Percentiles rank a stretch among this genome's conserved stretches.
Evolutionary conservation across 2,329 filamentous ascomycete genomes (phyloP).

Genomic region (Tolypocladium album): DNA sequence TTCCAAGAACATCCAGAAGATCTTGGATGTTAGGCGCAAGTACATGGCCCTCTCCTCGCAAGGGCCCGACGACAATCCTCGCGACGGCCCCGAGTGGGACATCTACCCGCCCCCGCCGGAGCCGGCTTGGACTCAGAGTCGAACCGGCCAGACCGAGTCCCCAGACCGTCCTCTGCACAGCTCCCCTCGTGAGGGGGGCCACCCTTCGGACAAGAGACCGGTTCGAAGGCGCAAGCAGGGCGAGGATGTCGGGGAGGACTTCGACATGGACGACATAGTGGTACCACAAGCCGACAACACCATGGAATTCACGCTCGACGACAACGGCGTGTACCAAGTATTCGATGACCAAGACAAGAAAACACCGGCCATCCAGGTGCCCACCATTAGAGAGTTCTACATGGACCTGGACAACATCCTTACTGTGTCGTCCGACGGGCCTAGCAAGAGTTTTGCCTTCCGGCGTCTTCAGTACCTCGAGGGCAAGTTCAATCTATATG

Average conservation of each 20-base stretch:
- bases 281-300: constrained; percentile 62
- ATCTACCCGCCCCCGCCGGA: constrained; percentile 90
- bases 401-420: constrained; percentile 84
- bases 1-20: constrained; percentile 79
- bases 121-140: constrained; percentile 59
- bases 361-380: constrained; percentile 69
- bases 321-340: constrained; percentile 83
- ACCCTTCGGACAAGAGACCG: constrained; percentile 29
- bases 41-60: constrained; percentile 84
- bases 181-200: constrained; percentile 8
- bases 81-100: constrained; percentile 70
- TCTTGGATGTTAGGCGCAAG: constrained; percentile 79
- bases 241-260: constrained; percentile 85
- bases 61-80: constrained; percentile 73
- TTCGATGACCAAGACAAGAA: constrained; percentile 59
- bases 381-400: constrained; percentile 89
- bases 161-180: constrained; percentile 7
- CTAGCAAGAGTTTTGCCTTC: constrained; percentile 95
- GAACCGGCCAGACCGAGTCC: constrained; percentile 4
- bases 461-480: constrained; percentile 89
- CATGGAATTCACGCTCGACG: constrained; percentile 70
- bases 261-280: constrained; percentile 66
- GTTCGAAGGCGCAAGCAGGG: constrained; percentile 70
- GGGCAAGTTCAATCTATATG: constrained; percentile 93
- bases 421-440: constrained; percentile 85